A percentile compares a stretch with the other conserved stretches of the same genome.
Conservation (phyloP, 2,329 filamentous ascomycete genomes). For the Alternaria gansuensis region DNA sequence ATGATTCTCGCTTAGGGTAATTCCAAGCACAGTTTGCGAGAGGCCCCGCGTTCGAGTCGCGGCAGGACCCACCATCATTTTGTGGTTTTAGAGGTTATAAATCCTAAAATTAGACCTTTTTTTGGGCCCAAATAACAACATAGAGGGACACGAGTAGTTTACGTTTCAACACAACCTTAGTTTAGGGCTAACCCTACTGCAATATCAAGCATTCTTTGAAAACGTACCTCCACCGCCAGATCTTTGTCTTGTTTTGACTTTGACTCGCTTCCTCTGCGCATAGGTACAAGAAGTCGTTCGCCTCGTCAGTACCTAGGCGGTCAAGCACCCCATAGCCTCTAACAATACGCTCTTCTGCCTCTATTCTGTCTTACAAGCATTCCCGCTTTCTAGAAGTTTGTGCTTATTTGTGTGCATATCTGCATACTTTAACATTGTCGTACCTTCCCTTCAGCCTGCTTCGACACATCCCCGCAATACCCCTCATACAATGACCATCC, state of each 20-base stretch:
- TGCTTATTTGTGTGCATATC: neutral
- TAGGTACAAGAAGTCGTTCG: neutral
- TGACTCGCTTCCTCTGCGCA: neutral
- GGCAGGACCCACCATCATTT: slow-evolving; percentile 26
- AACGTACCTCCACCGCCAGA: too few species aligned
- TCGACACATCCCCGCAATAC: neutral
- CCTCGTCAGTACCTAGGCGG: neutral
- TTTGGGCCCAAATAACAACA: neutral
- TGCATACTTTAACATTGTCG: neutral
- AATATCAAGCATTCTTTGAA: too few species aligned
- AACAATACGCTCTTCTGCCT: neutral
- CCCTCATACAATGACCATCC: slow-evolving; percentile 28
- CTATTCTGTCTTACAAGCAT: neutral
- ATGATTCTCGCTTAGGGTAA: slow-evolving; percentile 27
- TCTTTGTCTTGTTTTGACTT: neutral
- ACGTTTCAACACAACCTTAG: neutral
- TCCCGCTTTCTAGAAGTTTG: neutral
- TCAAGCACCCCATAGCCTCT: neutral
- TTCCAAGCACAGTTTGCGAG: slow-evolving; percentile 28
- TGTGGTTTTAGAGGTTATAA: neutral
- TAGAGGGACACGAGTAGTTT: neutral
- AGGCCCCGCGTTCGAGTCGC: slow-evolving; percentile 34
- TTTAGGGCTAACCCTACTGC: too few species aligned
- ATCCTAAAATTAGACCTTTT: neutral
- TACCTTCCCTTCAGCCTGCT: neutral